phyloP scores from a whole-genome alignment of 495 filamentous ascomycete species.

The Emericellopsis terricola region DNA sequence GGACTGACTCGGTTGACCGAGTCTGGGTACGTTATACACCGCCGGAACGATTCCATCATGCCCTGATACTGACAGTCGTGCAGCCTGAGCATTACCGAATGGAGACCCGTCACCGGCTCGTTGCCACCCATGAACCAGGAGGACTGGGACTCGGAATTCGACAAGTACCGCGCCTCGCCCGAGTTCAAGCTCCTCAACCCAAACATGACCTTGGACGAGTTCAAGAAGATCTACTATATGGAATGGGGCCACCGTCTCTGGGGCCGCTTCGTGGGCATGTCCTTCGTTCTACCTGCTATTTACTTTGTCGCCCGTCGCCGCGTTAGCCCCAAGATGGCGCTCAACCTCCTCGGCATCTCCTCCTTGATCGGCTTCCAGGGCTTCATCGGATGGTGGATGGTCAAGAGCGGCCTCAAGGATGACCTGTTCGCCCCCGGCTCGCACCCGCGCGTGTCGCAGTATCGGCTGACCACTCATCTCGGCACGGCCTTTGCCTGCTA shows the following conservation, averaged over 20 bases:
- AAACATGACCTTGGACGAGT: slow-evolving; percentile 78
- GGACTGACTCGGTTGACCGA: slow-evolving; percentile 87
- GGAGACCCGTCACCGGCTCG: slow-evolving; percentile 88
- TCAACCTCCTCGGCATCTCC: slow-evolving; percentile 63
- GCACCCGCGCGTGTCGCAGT: slow-evolving; percentile 86
- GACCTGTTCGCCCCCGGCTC: slow-evolving; percentile 82
- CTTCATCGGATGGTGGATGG: slow-evolving; percentile 98
- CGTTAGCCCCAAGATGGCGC: slow-evolving; percentile 61
- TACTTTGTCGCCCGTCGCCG: slow-evolving; percentile 76
- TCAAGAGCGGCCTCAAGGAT: slow-evolving; percentile 85
- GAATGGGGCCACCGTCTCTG: slow-evolving; percentile 95
- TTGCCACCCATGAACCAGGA: slow-evolving; percentile 59
- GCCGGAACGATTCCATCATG: too few species aligned
- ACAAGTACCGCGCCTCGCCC: slow-evolving; percentile 75
- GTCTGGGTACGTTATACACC: slow-evolving; percentile 53
- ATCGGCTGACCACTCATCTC: slow-evolving; percentile 77
- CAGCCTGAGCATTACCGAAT: slow-evolving; percentile 97
- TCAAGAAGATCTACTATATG: slow-evolving; percentile 99
- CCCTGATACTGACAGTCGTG: background rate
- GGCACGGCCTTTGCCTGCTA: slow-evolving; percentile 84
- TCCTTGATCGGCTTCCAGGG: slow-evolving; percentile 89
- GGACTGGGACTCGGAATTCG: slow-evolving; percentile 83
- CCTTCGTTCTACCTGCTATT: slow-evolving; percentile 69
- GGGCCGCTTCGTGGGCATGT: slow-evolving; percentile 82
- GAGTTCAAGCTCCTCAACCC: slow-evolving; percentile 84